Conservation (phyloP, 352 stramenopile genomes). For the Phytophthora citrophthora region DNA sequence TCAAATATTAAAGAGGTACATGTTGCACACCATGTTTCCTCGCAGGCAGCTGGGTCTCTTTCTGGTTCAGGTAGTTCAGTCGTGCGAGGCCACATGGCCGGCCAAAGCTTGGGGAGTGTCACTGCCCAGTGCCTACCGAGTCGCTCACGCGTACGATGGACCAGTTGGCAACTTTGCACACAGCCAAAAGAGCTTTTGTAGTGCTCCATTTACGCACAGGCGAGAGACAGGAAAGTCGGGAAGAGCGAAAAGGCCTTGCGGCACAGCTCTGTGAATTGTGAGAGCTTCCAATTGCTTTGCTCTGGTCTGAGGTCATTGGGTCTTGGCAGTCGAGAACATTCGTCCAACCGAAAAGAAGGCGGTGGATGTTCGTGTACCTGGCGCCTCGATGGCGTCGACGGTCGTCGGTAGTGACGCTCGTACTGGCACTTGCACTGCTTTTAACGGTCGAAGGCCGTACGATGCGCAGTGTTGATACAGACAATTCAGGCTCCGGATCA, state of each 20-base stretch:
- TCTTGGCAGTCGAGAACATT: constrained; percentile 35
- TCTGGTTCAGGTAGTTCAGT: constrained; percentile 14
- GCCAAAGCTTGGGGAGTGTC: background rate
- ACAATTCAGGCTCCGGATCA: constrained; percentile 2
- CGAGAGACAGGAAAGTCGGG: constrained; percentile 34
- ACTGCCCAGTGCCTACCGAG: constrained; percentile 2
- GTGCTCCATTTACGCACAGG: constrained; percentile 22
- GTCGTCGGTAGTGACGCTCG: constrained; percentile 1
- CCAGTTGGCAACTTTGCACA: constrained; percentile 18
- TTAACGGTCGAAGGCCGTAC: constrained; percentile 16
- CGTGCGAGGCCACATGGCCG: constrained; percentile 16
- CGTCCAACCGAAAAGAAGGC: constrained; percentile 9
- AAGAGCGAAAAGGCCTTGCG: constrained; percentile 25
- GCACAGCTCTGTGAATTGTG: constrained; percentile 10
- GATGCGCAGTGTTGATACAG: constrained; percentile 9
- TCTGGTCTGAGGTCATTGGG: constrained; percentile 9
- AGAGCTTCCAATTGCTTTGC: constrained; percentile 21
- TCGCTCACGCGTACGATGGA: background rate
- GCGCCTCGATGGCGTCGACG: constrained; percentile 36
- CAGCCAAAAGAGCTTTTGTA: too few species aligned
- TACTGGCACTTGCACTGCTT: constrained; percentile 18
- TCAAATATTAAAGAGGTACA: background rate
- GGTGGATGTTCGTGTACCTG: constrained; percentile 37
- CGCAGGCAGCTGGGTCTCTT: constrained; percentile 13
- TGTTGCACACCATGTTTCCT: constrained; percentile 9